Conservation (phyloP, 2,329 filamentous ascomycete genomes). For the Sclerotinia borealis region DNA sequence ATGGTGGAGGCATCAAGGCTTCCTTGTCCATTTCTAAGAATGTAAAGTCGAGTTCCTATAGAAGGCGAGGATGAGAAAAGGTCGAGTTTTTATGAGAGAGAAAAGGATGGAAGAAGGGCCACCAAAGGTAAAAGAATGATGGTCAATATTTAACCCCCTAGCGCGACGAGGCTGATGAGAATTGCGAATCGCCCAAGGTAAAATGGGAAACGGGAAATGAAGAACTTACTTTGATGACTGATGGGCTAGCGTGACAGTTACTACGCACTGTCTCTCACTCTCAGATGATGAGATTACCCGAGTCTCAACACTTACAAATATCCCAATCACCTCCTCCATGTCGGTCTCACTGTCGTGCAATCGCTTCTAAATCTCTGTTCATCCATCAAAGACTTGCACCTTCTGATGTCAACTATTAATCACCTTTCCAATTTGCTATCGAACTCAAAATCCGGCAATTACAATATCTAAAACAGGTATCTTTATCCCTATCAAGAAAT, state of each 20-base stretch:
- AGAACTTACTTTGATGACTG: no score
- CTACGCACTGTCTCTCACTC: not conserved
- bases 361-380: not conserved
- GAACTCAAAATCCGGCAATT: not conserved
- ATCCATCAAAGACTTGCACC: not conserved
- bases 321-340: not conserved
- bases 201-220: no score
- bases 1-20: no score
- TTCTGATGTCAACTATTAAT: not conserved
- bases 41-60: no score
- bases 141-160: no score
- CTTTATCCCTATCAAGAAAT: not conserved
- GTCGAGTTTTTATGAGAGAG: not conserved
- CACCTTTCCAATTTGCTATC: no score
- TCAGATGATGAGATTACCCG: no score
- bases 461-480: not conserved
- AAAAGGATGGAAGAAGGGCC: not conserved
- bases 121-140: no score
- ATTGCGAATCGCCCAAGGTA: no score
- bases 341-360: no score
- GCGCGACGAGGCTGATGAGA: no score
- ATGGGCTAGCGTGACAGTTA: not conserved
- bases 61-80: not conserved
- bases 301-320: not conserved
- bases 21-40: no score